Conservation (phyloP, 345 rosid species). For the Nephelium lappaceum region DNA sequence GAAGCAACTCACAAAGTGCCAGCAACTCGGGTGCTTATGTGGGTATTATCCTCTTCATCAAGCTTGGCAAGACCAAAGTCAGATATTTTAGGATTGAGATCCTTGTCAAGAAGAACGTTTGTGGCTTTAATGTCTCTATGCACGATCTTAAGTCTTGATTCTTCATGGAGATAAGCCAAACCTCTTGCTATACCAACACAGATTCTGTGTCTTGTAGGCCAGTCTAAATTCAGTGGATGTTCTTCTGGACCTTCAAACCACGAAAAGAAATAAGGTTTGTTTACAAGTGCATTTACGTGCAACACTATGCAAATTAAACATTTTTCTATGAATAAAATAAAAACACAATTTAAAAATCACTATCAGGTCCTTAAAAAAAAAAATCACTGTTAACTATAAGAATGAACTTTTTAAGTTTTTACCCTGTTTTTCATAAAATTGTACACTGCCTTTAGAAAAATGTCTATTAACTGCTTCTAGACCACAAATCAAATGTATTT, state of each 20-base stretch:
- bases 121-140: slow-evolving; percentile 79
- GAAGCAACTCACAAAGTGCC: slow-evolving; percentile 55
- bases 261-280: not conserved
- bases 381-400: too few relatives aligned
- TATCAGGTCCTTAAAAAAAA: too few relatives aligned
- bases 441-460: too few relatives aligned
- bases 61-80: slow-evolving; percentile 78
- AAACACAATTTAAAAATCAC: too few relatives aligned
- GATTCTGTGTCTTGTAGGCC: slow-evolving; percentile 63
- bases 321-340: too few relatives aligned
- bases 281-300: too few relatives aligned
- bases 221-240: slow-evolving; percentile 48
- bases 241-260: slow-evolving; percentile 41
- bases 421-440: too few relatives aligned
- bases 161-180: slow-evolving; percentile 68
- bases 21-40: slow-evolving; percentile 68
- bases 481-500: too few relatives aligned
- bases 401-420: too few relatives aligned
- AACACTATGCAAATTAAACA: too few relatives aligned
- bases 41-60: slow-evolving; percentile 67
- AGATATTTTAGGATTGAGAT: slow-evolving; percentile 58
- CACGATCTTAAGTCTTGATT: slow-evolving; percentile 64
- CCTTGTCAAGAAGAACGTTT: slow-evolving; percentile 62
- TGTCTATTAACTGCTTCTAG: too few relatives aligned
- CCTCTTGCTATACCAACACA: slow-evolving; percentile 75